Evolutionary conservation across 2,329 filamentous ascomycete species (phyloP), one percentile per base, ranked within the genome.

Genomic region (Plenodomus tracheiphilus): DNA sequence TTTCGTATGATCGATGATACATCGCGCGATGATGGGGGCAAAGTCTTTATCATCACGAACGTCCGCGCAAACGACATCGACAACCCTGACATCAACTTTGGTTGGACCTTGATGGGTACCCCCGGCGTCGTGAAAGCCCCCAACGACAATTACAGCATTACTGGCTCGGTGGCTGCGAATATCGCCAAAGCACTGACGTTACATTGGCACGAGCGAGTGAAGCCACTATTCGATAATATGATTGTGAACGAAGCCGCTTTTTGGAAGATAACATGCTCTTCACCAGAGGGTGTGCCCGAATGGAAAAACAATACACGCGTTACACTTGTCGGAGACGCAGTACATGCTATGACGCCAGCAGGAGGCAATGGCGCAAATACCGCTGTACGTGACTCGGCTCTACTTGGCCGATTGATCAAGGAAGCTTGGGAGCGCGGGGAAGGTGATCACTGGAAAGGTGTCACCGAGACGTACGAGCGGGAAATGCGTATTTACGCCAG

Each of bases 231-330:
- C 49, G 81, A 85, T 5, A 58, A 84, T 30, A 85, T 85, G 80
- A 64, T 72, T 4, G 79, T 78, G 46, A 54, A 67, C 0, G 81
- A 86, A 54, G 80, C 84, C 0, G 83, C 84, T 0, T 86, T 87
- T 55, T 86, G 83, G 82, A 86, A 85, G 58, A 85, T 87, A 40
- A 85, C 83, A 2, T 86, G 82, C 55, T 85, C 82, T 0, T 79
- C 76, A 0, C 84, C 83, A 0, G 74, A 74, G 0, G 83, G 83
- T 1, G 81, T 86, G 0, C 84, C 84, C 0, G 74, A 80, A 38
- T 86, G 84, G 84, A 58, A 70, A 8, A 85, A 83, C 38, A 77
- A 84, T 44, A 76, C 79, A 0, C 75, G 83, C 0, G 72, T 78
- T 1, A 77, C 76, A 0, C 49, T 78, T 2, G 66, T 78, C 18